Percentiles rank a stretch among this genome's conserved stretches.
Conservation (phyloP, 164 flowering plant species). For the Nelumbo lutea region DNA sequence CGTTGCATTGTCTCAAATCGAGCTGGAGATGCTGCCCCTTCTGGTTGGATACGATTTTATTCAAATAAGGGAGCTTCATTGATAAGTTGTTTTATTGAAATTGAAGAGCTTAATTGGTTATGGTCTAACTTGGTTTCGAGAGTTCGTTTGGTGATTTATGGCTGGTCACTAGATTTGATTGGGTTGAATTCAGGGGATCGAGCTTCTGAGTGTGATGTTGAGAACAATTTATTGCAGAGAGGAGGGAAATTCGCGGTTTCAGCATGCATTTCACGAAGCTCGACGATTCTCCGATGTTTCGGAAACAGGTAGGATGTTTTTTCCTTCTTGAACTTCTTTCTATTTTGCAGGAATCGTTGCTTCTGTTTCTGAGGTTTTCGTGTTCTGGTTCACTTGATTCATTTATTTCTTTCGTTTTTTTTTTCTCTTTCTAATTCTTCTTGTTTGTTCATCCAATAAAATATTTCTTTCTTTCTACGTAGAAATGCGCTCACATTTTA, state of each 20-base stretch:
- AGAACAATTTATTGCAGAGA: constrained; percentile 11
- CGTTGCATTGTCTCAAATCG: background rate
- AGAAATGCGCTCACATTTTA: no score
- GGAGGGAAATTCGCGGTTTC: constrained; percentile 12
- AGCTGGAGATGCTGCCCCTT: background rate
- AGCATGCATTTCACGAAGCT: constrained; percentile 89
- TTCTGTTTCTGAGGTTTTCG: background rate
- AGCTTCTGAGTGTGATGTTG: constrained; percentile 21
- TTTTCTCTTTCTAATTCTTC: background rate
- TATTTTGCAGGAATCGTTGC: no score
- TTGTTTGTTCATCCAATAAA: no score
- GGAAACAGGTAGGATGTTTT: constrained; percentile 65
- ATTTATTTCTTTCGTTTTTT: no score
- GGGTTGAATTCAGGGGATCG: constrained; percentile 17
- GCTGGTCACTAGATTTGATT: background rate
- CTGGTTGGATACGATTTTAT: background rate
- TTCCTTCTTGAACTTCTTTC: background rate
- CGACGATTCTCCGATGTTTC: constrained; percentile 99
- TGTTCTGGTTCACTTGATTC: background rate
- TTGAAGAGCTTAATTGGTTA: background rate
- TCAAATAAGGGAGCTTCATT: background rate
- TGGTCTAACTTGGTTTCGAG: constrained; percentile 4
- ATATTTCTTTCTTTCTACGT: no score
- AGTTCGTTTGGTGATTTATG: background rate
- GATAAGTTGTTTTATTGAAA: background rate